Conservation (phyloP, 2,329 filamentous ascomycete species). For the Podosphaera xanthii region DNA sequence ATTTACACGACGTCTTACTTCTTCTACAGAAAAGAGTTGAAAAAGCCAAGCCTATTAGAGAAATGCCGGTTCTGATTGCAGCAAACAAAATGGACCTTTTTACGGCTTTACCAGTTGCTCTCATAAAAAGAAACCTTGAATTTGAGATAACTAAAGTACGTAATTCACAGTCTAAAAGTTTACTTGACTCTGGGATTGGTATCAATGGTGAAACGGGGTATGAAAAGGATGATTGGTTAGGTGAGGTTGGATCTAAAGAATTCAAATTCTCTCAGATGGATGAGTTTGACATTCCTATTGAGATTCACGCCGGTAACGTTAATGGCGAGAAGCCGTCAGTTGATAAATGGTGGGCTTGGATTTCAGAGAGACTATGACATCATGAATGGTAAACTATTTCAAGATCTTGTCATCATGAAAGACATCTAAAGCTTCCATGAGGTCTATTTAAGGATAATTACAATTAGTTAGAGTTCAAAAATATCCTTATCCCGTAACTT, state of each 20-base stretch:
- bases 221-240: slow-evolving; percentile 68
- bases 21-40: slow-evolving; percentile 52
- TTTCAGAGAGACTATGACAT: slow-evolving; percentile 45
- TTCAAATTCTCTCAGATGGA: slow-evolving; percentile 68
- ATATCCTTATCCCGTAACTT: too few species aligned
- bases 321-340: slow-evolving; percentile 42
- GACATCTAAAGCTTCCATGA: too few species aligned
- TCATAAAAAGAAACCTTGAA: slow-evolving; percentile 58
- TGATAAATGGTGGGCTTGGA: slow-evolving; percentile 78
- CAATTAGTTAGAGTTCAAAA: too few species aligned
- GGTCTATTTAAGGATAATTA: too few species aligned
- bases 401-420: too few species aligned
- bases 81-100: slow-evolving; percentile 95
- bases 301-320: slow-evolving; percentile 55
- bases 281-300: slow-evolving; percentile 59
- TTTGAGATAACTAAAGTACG: slow-evolving; percentile 61
- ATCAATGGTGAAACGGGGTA: slow-evolving; percentile 33
- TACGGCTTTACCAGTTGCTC: slow-evolving; percentile 58
- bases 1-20: slow-evolving; percentile 77
- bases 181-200: slow-evolving; percentile 62
- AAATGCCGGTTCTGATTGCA: slow-evolving; percentile 58
- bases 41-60: slow-evolving; percentile 26
- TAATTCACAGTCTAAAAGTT: slow-evolving; percentile 50
- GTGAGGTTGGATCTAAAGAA: slow-evolving; percentile 50
- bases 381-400: too few species aligned